These are phyloP conservation scores for Penicillium sp. DNA, from an alignment of 2,329 filamentous ascomycete species.

Conservation along the genomic window DNA sequence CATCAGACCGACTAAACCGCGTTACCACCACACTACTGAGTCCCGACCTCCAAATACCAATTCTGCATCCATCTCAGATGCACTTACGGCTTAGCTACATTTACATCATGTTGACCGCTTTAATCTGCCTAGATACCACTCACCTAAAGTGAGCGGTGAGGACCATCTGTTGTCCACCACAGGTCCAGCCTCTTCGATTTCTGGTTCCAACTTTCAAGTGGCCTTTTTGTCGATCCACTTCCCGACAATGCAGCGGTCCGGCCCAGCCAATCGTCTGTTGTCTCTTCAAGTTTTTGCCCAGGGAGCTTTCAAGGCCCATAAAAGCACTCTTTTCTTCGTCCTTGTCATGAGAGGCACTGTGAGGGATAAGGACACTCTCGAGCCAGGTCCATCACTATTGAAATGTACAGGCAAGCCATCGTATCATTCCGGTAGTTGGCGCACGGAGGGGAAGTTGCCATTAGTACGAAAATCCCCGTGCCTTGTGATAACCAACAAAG, in stretches of 20 bases:
- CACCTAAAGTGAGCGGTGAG: conserved; percentile 15
- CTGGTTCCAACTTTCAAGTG: conserved; percentile 7
- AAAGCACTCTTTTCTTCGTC: not conserved
- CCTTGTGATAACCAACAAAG: conserved; percentile 4
- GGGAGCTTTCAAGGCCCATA: not conserved
- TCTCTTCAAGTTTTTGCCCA: not conserved
- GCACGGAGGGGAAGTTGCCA: conserved; percentile 24
- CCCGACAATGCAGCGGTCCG: conserved; percentile 44
- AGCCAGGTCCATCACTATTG: conserved; percentile 13
- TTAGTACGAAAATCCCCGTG: conserved; percentile 26
- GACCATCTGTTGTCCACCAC: conserved; percentile 16
- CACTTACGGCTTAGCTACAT: not conserved
- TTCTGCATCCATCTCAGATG: conserved; percentile 9
- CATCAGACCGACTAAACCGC: not conserved
- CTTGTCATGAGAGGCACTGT: not conserved
- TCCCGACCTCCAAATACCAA: not conserved
- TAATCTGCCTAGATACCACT: conserved; percentile 6
- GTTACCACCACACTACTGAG: not conserved
- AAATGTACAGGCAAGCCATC: conserved; percentile 17
- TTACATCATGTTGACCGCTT: conserved; percentile 19
- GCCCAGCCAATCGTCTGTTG: conserved; percentile 34
- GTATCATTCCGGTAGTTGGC: conserved; percentile 19
- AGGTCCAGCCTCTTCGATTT: conserved; percentile 26
- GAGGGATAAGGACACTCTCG: conserved; percentile 9
- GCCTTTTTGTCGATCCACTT: conserved; percentile 37